A percentile compares a stretch with the other conserved stretches of the same genome.
Conservation (phyloP, 202 grass and related monocot species). For the Musa balbisiana region DNA sequence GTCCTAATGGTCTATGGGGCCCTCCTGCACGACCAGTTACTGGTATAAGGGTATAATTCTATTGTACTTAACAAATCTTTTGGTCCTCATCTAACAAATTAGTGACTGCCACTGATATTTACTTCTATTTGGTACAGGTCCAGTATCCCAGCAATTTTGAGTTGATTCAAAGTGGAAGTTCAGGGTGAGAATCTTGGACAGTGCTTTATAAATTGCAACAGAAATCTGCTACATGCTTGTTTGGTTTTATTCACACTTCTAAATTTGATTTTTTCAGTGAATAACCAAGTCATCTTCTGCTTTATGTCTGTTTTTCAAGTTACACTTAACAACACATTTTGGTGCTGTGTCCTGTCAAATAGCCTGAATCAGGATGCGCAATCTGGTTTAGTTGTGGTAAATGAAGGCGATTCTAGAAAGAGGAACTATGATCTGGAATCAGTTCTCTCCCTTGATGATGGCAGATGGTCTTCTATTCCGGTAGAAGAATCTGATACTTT, state of each 20-base stretch:
- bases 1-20: conserved; percentile 75
- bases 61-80: conserved; percentile 23
- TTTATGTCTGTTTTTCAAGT: background rate
- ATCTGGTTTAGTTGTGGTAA: conserved; percentile 30
- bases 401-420: conserved; percentile 33
- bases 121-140: conserved; percentile 57
- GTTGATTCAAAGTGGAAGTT: conserved; percentile 53
- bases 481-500: conserved; percentile 36
- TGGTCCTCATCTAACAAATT: conserved; percentile 1
- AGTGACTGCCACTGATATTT: conserved; percentile 16
- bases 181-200: conserved; percentile 40
- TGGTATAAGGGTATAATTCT: conserved; percentile 66
- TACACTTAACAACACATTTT: conserved; percentile 6
- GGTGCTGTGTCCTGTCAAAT: conserved; percentile 47
- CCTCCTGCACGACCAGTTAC: conserved; percentile 58
- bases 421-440: conserved; percentile 72
- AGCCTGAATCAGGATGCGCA: conserved; percentile 48
- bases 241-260: background rate
- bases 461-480: conserved; percentile 54
- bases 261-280: background rate
- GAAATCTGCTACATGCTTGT: background rate
- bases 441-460: conserved; percentile 96
- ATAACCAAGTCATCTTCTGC: too few species aligned
- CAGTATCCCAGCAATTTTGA: conserved; percentile 87
- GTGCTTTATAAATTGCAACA: background rate